These are phyloP conservation scores for Aureobasidium sp. DNA, from an alignment of 2,329 filamentous ascomycete genomes.

Conservation along the genomic window DNA sequence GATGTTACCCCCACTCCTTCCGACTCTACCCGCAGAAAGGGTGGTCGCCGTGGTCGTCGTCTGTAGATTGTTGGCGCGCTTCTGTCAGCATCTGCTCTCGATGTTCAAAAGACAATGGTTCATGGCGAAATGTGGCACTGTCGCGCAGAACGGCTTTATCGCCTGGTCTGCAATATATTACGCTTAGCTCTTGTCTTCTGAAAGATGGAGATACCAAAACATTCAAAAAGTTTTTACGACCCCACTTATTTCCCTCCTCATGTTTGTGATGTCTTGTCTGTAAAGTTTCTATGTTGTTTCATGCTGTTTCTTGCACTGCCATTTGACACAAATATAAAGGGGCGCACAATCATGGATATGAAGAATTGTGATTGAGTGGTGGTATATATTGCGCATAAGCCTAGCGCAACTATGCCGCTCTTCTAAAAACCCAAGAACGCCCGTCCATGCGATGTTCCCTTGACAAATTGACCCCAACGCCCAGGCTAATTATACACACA, in stretches of 20 bases:
- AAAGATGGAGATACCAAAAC: conserved; percentile 7
- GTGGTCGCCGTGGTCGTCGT: conserved; percentile 99
- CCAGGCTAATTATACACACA: conserved; percentile 3
- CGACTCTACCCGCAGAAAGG: conserved; percentile 99
- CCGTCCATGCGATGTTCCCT: background rate
- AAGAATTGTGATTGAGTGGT: background rate
- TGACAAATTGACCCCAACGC: conserved; percentile 18
- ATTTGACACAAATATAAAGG: background rate
- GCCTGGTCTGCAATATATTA: conserved; percentile 30
- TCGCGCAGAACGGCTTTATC: conserved; percentile 32
- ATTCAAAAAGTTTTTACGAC: conserved; percentile 11
- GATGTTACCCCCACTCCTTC: conserved; percentile 98
- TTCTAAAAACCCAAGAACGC: background rate
- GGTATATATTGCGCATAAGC: background rate
- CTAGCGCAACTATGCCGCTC: too few relatives aligned
- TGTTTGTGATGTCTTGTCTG: background rate
- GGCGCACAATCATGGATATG: background rate
- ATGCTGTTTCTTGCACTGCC: background rate
- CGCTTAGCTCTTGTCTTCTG: conserved; percentile 15
- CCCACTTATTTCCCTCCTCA: background rate
- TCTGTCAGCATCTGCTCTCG: conserved; percentile 4
- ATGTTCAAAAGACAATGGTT: conserved; percentile 10
- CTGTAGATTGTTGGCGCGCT: conserved; percentile 50
- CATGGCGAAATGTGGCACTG: conserved; percentile 30
- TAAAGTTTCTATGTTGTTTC: background rate